Base-by-base conservation (phyloP, 148 eudicot species). In the Camellia lanceoleosa region DNA sequence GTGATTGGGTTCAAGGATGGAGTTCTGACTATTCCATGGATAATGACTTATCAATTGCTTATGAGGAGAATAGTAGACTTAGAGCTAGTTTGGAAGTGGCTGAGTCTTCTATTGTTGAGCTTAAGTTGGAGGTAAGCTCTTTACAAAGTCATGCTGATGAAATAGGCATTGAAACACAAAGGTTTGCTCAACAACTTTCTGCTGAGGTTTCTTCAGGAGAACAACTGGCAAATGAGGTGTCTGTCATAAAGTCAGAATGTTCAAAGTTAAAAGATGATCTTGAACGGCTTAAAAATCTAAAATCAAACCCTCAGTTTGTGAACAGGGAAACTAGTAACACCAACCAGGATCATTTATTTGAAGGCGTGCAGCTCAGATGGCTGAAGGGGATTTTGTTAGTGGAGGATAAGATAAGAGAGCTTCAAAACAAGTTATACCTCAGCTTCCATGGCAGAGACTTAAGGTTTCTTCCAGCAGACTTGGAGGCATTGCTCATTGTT, bases 31-130 rank as follows among this genome's bases (percentile, higher is more conserved):
- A 76, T 74, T 86, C 90, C 23, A 65, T 84, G 67, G 93, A 95
- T 68, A 85, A 84, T 83, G 92, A 91, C 79, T 78, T 92, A 70
- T 85, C 87, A 67, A 78, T 84, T 80, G 88, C 87, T 82, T 80
- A 88, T 84, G 93, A 89, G 85, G 99, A 91, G 84, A 92, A 92
- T 76, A 83, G 64, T 71, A 84, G 88, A 78, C 98, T 96, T 44
- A 86, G 83, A 71, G 86, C 82, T 75, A 84, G 83, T 89, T 84
- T 91, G 87, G 95, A 91, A 84, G 85, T 87, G 66, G 93, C 97
- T 30, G 92, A 96, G 74, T 87, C 85, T 51, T 90, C 97, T 63
- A 80, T 96, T 12, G 78, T 83, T 76, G 91, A 91, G 80, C 91
- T 97, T 63, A 89, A 86, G 86, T 82, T 76, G 76, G 99, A 92